Base-by-base conservation (phyloP, 345 rosid genomes). In the Nasturtium officinale region DNA sequence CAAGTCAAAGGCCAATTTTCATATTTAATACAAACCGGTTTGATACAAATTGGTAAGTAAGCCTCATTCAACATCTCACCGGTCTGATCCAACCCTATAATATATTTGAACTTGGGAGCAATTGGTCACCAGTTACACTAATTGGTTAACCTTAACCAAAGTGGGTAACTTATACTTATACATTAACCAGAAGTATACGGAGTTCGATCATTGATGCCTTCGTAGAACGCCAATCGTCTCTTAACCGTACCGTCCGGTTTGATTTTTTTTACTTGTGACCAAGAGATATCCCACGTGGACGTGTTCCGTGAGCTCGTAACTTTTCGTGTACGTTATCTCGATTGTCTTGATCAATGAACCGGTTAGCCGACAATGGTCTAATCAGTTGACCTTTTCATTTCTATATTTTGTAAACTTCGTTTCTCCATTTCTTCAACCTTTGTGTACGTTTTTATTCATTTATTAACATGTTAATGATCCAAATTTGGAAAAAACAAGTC, bases 341-440 rank as follows among this genome's bases (percentile, higher is more conserved):
- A 48, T 82, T 11, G 82, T 88, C 78, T 90, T 90, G 59, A 87
- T 10, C 37, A 30, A 30, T 30, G 35, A 30, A n/a, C 78, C 28
- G 80, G 72, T 26, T 89, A 63, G 42, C 65, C 95, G 80, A 86
- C 87, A 28, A 68, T 28, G 33, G 53, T 35, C 67, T 82, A 73
- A 62, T 87, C 83, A 51, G 83, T 82, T 33, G 96, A 88, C 72
- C 75, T 81, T 77, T 85, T 86, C 10, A 79, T 74, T 13, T 5
- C 47, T 17, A 65, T 77, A 25, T 30, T 26, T 67, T 71, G 61
- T 38, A 37, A 37, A 60, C 6, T 61, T 61, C 7, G 30, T 43
- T 48, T 37, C 50, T 30, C 9, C 5, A n/a, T 45, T 46, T 60
- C 51, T 71, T 61, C 76, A 72, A 38, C 54, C 61, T 61, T 71